Conservation (phyloP, 2,329 filamentous ascomycete genomes). For the Xylaria sp. region DNA sequence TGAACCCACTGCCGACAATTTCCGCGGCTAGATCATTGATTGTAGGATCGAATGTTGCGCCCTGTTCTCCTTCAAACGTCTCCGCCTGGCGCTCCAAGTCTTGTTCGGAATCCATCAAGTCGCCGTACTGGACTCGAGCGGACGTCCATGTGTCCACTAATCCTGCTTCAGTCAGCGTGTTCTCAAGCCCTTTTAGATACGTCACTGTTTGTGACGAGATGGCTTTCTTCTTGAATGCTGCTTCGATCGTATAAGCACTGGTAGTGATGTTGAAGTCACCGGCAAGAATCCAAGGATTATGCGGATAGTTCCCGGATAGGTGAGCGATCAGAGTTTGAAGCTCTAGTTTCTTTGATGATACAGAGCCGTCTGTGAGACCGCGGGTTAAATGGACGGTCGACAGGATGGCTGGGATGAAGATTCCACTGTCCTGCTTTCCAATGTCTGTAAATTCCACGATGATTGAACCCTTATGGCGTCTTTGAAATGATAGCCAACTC, state of each 20-base stretch:
- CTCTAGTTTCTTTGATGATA: slow-evolving; percentile 66
- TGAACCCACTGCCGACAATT: slow-evolving; percentile 57
- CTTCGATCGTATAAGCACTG: slow-evolving; percentile 64
- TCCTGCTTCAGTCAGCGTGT: slow-evolving; percentile 55
- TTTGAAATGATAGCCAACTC: slow-evolving; percentile 62
- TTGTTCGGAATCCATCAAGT: slow-evolving; percentile 51
- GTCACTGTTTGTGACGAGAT: slow-evolving; percentile 61
- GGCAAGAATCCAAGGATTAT: slow-evolving; percentile 64
- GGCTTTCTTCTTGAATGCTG: slow-evolving; percentile 60
- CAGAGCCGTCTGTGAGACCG: slow-evolving; percentile 67
- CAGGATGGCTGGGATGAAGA: slow-evolving; percentile 57
- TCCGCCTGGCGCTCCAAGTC: slow-evolving; percentile 44
- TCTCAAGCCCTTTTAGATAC: slow-evolving; percentile 59
- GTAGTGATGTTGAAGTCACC: slow-evolving; percentile 74
- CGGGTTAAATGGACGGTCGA: slow-evolving; percentile 70
- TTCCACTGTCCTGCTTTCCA: slow-evolving; percentile 41
- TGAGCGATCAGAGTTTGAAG: slow-evolving; percentile 61
- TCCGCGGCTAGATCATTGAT: slow-evolving; percentile 65
- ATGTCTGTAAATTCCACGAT: slow-evolving; percentile 56
- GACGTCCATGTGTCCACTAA: slow-evolving; percentile 64
- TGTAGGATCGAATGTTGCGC: slow-evolving; percentile 71
- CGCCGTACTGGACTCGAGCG: slow-evolving; percentile 56
- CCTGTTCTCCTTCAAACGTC: slow-evolving; percentile 67
- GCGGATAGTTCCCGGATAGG: slow-evolving; percentile 53
- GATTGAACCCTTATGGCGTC: slow-evolving; percentile 67